Evolutionary conservation across 306 rosid genomes (phyloP), one percentile per base, ranked within the genome.

Genomic region (Sesbania bispinosa): DNA sequence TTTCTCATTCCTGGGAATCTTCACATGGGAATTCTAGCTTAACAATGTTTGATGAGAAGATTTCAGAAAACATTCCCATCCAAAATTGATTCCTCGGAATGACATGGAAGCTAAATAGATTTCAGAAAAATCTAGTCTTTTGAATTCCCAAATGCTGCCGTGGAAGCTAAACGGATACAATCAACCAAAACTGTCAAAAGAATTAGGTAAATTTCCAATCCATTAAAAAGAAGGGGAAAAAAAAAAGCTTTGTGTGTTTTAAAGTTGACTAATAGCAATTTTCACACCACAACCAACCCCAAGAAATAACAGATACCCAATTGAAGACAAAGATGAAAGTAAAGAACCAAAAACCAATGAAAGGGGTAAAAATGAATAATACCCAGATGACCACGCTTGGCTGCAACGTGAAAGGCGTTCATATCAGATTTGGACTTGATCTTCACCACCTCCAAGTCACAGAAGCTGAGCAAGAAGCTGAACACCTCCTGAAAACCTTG

Each of bases 331-430:
- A 10, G 10, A 24, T 8, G 10, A 51, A 68, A 52, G 1, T n/a
- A 9, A 73, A 50, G 21, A 62, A 80, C 58, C 18, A 39, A 3
- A 15, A 57, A 61, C 1, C 1, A 52, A 82, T 29, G 21, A 43
- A 33, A 41, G n/a, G 27, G n/a, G n/a, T n/a, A n/a, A 16, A 60
- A 14, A 60, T 1, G 21, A 43, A 46, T 18, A 0, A 4, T 84
- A 90, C 98, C 96, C 69, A 90, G 69, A 65, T 93, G 88, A 48
- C 98, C 97, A 51, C 70, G 79, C 76, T 90, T 90, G 9, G 97
- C 94, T 26, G 97, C 98, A 13, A 87, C 84, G 42, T 90, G 93
- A 65, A 93, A 83, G 26, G 87, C 84, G 79, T 90, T 79, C 90
- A 90, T 75, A 78, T 90, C 97, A 71, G 81, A 77, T 70, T 85